phyloP scores from a whole-genome alignment of 345 rosid genomes.

The Eucalyptus regnans region DNA sequence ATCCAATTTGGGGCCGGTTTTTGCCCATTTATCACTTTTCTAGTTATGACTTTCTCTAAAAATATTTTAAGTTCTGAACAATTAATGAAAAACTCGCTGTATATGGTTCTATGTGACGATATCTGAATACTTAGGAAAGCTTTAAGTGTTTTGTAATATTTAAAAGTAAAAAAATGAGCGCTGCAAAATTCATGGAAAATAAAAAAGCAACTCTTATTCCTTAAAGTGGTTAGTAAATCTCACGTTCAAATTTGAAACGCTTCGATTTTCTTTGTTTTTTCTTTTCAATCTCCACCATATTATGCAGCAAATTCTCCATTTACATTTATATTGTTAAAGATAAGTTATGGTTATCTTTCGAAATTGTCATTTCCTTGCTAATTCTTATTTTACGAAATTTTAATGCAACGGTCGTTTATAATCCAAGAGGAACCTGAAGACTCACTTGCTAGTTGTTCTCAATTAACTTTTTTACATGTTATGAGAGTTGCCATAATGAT shows the following conservation, averaged over 20 bases:
- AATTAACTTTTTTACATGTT: too few relatives aligned
- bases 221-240: background rate
- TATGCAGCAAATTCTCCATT: background rate
- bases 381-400: background rate
- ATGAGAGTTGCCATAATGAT: too few relatives aligned
- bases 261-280: background rate
- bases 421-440: background rate
- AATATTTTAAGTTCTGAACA: background rate
- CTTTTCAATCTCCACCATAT: background rate
- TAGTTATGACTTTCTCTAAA: background rate
- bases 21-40: background rate
- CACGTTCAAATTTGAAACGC: background rate
- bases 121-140: background rate
- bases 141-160: background rate
- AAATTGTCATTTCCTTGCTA: background rate
- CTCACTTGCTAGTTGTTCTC: too few relatives aligned
- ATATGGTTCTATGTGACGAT: background rate
- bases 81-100: background rate
- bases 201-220: background rate
- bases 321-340: too few relatives aligned
- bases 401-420: background rate
- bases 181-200: background rate
- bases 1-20: background rate
- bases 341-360: background rate
- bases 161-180: background rate